phyloP scores from a whole-genome alignment of 2,329 filamentous ascomycete species.

The Colletotrichum sublineola region DNA sequence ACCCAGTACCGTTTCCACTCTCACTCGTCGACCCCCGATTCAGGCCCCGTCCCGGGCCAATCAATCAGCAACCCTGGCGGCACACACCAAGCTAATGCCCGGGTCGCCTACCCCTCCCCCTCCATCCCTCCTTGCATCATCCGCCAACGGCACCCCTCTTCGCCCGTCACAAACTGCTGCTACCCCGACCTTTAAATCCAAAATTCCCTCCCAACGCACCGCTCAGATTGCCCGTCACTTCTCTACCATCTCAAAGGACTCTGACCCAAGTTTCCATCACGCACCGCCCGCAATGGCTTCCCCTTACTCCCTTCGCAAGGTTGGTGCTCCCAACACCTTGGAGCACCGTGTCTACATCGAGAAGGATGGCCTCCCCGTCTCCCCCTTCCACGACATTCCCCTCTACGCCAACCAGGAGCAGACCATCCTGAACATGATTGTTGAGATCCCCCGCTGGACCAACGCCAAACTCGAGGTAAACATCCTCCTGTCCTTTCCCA shows the following conservation, averaged over 20 bases:
- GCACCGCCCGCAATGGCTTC: conserved; percentile 67
- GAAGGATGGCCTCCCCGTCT: conserved; percentile 94
- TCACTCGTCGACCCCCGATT: conserved; percentile 41
- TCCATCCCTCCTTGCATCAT: conserved; percentile 48
- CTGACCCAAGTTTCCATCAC: conserved; percentile 43
- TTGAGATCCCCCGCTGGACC: conserved; percentile 99
- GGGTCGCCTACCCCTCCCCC: conserved; percentile 49
- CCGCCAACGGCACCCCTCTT: conserved; percentile 42
- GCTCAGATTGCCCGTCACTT: conserved; percentile 69
- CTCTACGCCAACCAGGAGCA: conserved; percentile 97
- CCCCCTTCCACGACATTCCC: conserved; percentile 98
- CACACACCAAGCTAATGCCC: conserved; percentile 44
- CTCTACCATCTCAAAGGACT: conserved; percentile 52
- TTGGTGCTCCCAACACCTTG: conserved; percentile 90
- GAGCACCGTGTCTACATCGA: conserved; percentile 98
- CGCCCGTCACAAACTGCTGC: conserved; percentile 36
- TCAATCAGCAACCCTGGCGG: conserved; percentile 49
- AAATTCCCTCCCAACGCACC: conserved; percentile 65
- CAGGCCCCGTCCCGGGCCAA: conserved; percentile 47
- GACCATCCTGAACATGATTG: conserved; percentile 98
- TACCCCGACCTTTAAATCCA: conserved; percentile 47
- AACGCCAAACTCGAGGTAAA: conserved; percentile 99
- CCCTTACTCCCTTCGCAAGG: conserved; percentile 84
- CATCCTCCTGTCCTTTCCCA: conserved; percentile 44
- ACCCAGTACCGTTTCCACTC: conserved; percentile 38